A percentile compares a stretch with the other conserved stretches of the same genome.
Conservation (phyloP, 768 basidiomycete genomes). For the Sarcodon aspratus region DNA sequence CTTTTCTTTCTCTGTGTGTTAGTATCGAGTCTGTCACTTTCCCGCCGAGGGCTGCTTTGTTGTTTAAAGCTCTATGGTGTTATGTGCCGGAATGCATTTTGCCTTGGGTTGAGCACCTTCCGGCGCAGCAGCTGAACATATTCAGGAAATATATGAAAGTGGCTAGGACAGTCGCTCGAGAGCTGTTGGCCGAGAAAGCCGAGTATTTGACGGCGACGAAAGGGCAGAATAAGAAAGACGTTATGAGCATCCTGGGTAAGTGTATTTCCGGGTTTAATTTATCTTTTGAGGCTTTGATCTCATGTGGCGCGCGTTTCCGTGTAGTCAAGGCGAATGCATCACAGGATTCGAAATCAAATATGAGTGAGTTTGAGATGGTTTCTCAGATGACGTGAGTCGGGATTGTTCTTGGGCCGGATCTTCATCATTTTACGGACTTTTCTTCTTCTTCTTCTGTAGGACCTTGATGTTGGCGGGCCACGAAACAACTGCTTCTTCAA, state of each 20-base stretch:
- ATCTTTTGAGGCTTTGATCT: not conserved
- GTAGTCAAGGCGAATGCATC: slow-evolving; percentile 19
- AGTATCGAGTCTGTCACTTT: slow-evolving; percentile 14
- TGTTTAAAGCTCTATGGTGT: slow-evolving; percentile 17
- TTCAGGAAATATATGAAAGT: slow-evolving; percentile 14
- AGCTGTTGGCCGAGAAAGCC: slow-evolving; percentile 14
- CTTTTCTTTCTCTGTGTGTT: not conserved
- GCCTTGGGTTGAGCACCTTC: slow-evolving; percentile 15
- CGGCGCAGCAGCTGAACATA: slow-evolving; percentile 16
- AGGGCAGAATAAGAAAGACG: slow-evolving; percentile 17
- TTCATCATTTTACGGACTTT: not conserved
- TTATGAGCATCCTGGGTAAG: slow-evolving; percentile 22
- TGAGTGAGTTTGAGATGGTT: slow-evolving; percentile 20
- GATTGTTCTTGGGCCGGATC: slow-evolving; percentile 8
- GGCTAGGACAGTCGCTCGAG: slow-evolving; percentile 12
- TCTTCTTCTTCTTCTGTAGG: not conserved
- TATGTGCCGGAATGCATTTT: slow-evolving; percentile 16
- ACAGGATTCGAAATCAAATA: slow-evolving; percentile 15
- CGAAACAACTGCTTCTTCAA: slow-evolving; percentile 19
- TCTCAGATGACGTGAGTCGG: slow-evolving; percentile 18
- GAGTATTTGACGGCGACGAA: slow-evolving; percentile 6
- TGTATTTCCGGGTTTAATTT: not conserved
- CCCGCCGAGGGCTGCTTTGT: slow-evolving; percentile 10
- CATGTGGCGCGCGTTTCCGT: not conserved
- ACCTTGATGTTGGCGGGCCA: slow-evolving; percentile 10